Evolutionary conservation across 176 grass and related monocot species (phyloP).

Genomic region (Puccinellia tenuiflora): DNA sequence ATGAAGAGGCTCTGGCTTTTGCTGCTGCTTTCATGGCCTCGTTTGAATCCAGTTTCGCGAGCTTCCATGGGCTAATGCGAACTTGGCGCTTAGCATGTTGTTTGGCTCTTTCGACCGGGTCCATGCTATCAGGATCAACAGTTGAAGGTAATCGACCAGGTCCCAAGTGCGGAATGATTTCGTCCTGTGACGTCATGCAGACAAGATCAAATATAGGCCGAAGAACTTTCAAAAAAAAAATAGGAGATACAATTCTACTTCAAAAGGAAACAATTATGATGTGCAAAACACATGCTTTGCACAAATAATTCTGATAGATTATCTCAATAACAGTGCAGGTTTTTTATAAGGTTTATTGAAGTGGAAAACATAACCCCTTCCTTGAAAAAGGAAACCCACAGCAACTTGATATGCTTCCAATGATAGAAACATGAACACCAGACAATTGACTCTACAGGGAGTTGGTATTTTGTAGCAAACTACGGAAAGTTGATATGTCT

Average conservation of each 20-base stretch:
- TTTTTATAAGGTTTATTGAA: slow-evolving; percentile 25
- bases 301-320: not conserved
- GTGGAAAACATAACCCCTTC: not conserved
- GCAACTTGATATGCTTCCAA: not conserved
- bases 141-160: slow-evolving; percentile 82
- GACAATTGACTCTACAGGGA: not conserved
- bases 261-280: not conserved
- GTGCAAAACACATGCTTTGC: slow-evolving; percentile 14
- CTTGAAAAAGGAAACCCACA: not conserved
- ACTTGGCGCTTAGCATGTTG: slow-evolving; percentile 60
- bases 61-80: slow-evolving; percentile 92
- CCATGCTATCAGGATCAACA: slow-evolving; percentile 75
- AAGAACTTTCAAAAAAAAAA: not conserved
- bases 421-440: not conserved
- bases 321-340: not conserved
- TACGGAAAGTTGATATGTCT: not conserved
- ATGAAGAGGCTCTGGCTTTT: slow-evolving; percentile 91
- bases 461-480: not conserved
- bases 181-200: slow-evolving; percentile 53
- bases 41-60: slow-evolving; percentile 79
- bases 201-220: slow-evolving; percentile 21
- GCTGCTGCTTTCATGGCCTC: slow-evolving; percentile 87
- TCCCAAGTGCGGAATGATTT: slow-evolving; percentile 84
- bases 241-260: not conserved
- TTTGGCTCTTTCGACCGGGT: slow-evolving; percentile 49